Conservation (phyloP, 768 basidiomycete species). For the Pilatotrama ljubarskyi region DNA sequence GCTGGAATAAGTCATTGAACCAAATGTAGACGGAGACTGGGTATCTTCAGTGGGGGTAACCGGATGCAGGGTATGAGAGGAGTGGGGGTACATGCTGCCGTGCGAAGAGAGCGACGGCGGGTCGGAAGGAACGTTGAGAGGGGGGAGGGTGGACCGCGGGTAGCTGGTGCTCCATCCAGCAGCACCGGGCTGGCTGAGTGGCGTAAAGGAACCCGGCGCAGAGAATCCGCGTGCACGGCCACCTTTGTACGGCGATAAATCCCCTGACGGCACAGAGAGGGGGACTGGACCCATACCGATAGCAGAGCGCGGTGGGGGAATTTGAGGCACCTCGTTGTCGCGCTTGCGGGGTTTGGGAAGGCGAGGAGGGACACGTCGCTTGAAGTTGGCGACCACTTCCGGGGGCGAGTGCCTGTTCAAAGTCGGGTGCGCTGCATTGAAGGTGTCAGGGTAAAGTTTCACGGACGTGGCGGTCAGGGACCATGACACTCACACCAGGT, state of each 20-base stretch:
- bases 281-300: conserved; percentile 69
- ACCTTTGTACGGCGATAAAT: conserved; percentile 52
- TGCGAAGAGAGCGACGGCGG: conserved; percentile 60
- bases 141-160: conserved; percentile 65
- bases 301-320: conserved; percentile 77
- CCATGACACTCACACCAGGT: conserved; percentile 83
- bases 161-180: conserved; percentile 58
- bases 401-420: conserved; percentile 88
- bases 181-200: conserved; percentile 58
- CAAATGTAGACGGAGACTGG: conserved; percentile 46
- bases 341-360: conserved; percentile 86
- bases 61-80: conserved; percentile 62
- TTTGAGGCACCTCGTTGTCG: conserved; percentile 64
- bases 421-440: conserved; percentile 75
- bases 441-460: neutral
- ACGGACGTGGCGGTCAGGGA: conserved; percentile 13
- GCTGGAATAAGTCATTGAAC: conserved; percentile 37
- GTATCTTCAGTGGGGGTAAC: conserved; percentile 73
- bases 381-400: conserved; percentile 91
- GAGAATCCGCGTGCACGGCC: conserved; percentile 71
- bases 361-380: conserved; percentile 92
- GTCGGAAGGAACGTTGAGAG: conserved; percentile 81
- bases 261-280: conserved; percentile 58
- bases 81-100: conserved; percentile 58
- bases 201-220: conserved; percentile 78